Evolutionary conservation across 2,329 filamentous ascomycete genomes (phyloP).

Genomic region (Colletotrichum ledebouriae): DNA sequence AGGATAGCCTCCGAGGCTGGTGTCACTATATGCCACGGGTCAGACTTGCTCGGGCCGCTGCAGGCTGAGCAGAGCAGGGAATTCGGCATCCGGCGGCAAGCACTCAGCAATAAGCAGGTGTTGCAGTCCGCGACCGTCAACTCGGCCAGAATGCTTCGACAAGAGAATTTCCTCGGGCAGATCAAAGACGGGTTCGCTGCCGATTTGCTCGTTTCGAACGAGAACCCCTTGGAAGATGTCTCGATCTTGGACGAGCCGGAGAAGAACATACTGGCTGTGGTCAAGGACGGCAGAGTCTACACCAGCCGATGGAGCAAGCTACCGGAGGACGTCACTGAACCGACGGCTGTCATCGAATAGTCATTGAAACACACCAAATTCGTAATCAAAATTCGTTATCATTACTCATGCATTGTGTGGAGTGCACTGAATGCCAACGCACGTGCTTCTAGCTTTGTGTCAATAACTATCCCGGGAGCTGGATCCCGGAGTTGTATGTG

Average conservation of each 20-base stretch:
- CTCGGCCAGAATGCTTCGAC: constrained; percentile 62
- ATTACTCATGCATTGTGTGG: neutral
- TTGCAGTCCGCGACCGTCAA: constrained; percentile 57
- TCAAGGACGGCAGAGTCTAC: constrained; percentile 66
- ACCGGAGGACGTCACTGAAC: constrained; percentile 42
- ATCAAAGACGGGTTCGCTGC: constrained; percentile 64
- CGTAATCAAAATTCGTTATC: neutral
- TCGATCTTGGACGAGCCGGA: constrained; percentile 63
- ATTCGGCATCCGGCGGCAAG: constrained; percentile 49
- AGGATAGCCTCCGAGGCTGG: constrained; percentile 64
- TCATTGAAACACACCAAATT: neutral
- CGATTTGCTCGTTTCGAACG: constrained; percentile 65
- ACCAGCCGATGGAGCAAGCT: constrained; percentile 48
- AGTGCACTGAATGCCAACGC: neutral
- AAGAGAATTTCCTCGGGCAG: constrained; percentile 62
- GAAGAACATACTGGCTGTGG: constrained; percentile 61
- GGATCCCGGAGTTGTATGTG: neutral
- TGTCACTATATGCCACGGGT: constrained; percentile 68
- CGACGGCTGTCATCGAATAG: constrained; percentile 28
- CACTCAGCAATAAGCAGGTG: constrained; percentile 45
- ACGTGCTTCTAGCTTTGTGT: neutral
- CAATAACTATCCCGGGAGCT: neutral
- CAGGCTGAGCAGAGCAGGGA: constrained; percentile 50
- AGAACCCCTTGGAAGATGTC: constrained; percentile 69
- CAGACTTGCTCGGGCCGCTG: constrained; percentile 53